A percentile compares a stretch with the other conserved stretches of the same genome.
Evolutionary conservation across 345 rosid genomes (phyloP).

Genomic region (Leavenworthia alabamica): DNA sequence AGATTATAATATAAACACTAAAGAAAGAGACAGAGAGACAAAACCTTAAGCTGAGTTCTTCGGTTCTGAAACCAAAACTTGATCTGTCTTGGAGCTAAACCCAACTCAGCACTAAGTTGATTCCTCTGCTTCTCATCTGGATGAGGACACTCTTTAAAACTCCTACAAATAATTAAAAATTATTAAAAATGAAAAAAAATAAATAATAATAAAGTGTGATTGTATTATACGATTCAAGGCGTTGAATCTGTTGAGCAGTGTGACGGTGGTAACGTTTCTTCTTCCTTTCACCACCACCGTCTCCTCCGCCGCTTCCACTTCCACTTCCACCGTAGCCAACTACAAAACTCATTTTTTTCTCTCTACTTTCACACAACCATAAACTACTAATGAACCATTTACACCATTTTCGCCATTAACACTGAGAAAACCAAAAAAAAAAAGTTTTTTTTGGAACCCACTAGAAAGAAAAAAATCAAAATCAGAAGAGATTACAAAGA

Average conservation of each 20-base stretch:
- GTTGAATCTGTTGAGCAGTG: slow-evolving; percentile 94
- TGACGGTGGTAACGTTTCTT: slow-evolving; percentile 97
- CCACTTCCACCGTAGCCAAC: slow-evolving; percentile 50
- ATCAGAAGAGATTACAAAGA: no score
- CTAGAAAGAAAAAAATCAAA: no score
- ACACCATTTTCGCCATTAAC: slow-evolving; percentile 30
- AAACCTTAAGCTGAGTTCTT: slow-evolving; percentile 96
- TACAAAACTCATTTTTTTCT: slow-evolving; percentile 26
- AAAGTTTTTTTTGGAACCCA: no score
- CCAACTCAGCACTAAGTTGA: slow-evolving; percentile 77
- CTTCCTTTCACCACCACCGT: slow-evolving; percentile 65
- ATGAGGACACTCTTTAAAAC: slow-evolving; percentile 95
- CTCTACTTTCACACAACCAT: slow-evolving; percentile 29
- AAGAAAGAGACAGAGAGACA: background rate
- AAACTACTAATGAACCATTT: slow-evolving; percentile 27
- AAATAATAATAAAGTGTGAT: no score
- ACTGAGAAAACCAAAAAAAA: background rate
- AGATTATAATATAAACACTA: background rate
- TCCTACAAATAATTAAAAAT: slow-evolving; percentile 50
- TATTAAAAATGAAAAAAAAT: background rate
- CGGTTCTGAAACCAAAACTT: slow-evolving; percentile 99
- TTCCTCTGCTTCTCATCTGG: slow-evolving; percentile 96
- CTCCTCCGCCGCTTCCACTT: slow-evolving; percentile 52
- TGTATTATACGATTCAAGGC: slow-evolving; percentile 80
- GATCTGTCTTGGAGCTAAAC: slow-evolving; percentile 89